Evolutionary conservation across 108 stramenopile genomes (phyloP), one percentile per base, ranked within the genome.

Genomic region (Conticribra weissflogii): DNA sequence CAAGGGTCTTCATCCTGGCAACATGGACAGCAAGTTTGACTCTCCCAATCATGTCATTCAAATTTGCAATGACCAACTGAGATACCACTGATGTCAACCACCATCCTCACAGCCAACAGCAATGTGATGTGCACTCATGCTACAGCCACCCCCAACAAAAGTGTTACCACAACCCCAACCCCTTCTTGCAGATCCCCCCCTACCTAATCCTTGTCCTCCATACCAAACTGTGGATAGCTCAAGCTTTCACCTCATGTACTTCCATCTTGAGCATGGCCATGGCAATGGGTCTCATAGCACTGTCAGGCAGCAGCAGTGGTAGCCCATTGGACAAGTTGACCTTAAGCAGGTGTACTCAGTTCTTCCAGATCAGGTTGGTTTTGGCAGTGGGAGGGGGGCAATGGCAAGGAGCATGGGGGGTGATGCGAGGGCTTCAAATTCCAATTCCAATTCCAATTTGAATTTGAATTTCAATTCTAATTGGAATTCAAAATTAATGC

Each of bases 241-340:
- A 64, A n/a, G 54, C 55, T 29, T 28, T 58, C 19, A 48, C 72
- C 0, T 64, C 63, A 15, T 64, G 56, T 16, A 63, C 72, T 15
- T 41, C 62, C 25, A 29, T 64, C 2, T 19, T 36, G 0, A 57
- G 45, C 45, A 54, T 73, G 27, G 63, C 34, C 29, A 61, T 55
- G 16, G 18, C n/a, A 12, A 21, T 14, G 16, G 3, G 34, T 31
- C 0, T 25, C 46, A 32, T 9, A 16, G 54, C 22, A 3, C 5
- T 9, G 8, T 9, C 5, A 9, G 12, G 12, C 36, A 41, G 12
- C 36, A 12, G 36, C 5, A 12, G 36, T 9, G 34, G 52, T 7
- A 23, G 28, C 2, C 18, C 59, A 3, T 41, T 24, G 15, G 72
- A 56, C 44, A 63, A 31, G 15, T 47, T 64, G 7, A 63, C 72